Percentiles rank a stretch among this genome's conserved stretches.
phyloP scores from a whole-genome alignment of 164 flowering plant species.

The Piper betle region DNA sequence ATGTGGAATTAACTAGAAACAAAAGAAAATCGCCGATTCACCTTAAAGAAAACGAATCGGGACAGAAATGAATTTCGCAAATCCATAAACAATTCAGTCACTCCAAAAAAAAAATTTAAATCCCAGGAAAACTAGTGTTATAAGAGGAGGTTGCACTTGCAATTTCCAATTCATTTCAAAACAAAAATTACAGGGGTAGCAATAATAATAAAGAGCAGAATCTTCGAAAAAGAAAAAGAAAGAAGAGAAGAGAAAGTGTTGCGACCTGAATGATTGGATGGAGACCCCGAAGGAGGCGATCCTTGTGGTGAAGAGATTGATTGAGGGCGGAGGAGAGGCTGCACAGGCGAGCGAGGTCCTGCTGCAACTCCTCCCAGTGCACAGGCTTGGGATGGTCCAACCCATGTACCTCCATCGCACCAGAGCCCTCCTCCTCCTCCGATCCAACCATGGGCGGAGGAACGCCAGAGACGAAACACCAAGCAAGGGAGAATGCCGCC shows the following conservation, averaged over 20 bases:
- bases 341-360: conserved; percentile 59
- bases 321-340: conserved; percentile 70
- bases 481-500: too few species aligned
- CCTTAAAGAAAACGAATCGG: too few species aligned
- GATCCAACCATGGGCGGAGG: background rate
- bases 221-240: background rate
- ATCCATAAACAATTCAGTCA: too few species aligned
- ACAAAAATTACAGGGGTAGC: too few species aligned
- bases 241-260: background rate
- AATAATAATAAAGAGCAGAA: background rate
- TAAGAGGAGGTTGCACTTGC: too few species aligned
- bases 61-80: too few species aligned
- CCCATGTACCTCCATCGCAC: background rate
- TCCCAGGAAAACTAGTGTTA: too few species aligned
- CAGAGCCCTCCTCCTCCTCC: background rate
- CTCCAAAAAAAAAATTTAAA: too few species aligned
- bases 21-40: too few species aligned
- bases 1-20: too few species aligned
- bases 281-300: conserved; percentile 33
- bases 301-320: conserved; percentile 45
- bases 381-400: conserved; percentile 20
- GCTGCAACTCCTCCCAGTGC: conserved; percentile 85
- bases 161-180: too few species aligned
- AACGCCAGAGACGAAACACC: too few species aligned
- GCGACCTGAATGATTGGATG: conserved; percentile 49